Percentiles rank a stretch among this genome's conserved stretches.
phyloP scores from a whole-genome alignment of 1,284 basidiomycete genomes.

The Puccinia horiana region DNA sequence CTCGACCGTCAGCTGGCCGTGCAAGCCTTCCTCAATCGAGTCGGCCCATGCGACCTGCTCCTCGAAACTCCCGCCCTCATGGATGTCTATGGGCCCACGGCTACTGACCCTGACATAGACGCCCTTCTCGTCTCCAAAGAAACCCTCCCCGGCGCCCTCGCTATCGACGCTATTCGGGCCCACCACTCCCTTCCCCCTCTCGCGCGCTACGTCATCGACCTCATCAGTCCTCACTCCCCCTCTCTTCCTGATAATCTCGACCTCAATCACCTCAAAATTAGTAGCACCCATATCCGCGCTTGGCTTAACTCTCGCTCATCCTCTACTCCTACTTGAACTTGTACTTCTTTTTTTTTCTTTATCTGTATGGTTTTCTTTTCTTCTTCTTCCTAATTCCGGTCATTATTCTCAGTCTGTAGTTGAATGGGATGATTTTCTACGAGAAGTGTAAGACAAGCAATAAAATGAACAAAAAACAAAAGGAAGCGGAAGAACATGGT shows the following conservation, averaged over 20 bases:
- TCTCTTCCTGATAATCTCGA: not conserved
- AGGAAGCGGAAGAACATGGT: too few relatives aligned
- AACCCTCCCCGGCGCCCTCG: conserved; percentile 72
- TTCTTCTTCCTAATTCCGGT: too few relatives aligned
- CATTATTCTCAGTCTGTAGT: too few relatives aligned
- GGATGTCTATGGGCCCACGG: conserved; percentile 86
- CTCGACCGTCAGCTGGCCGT: conserved; percentile 67
- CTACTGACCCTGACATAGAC: conserved; percentile 77
- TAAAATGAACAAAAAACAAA: too few relatives aligned
- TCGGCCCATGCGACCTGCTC: conserved; percentile 17
- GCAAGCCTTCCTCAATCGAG: conserved; percentile 64
- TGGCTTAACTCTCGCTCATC: not conserved
- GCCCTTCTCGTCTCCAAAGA: conserved; percentile 83
- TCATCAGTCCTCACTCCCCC: not conserved
- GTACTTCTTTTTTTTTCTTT: too few relatives aligned
- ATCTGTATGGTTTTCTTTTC: too few relatives aligned
- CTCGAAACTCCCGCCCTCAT: conserved; percentile 45
- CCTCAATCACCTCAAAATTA: conserved; percentile 7
- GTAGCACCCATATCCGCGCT: conserved; percentile 33
- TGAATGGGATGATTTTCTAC: too few relatives aligned
- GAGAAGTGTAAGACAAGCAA: too few relatives aligned
- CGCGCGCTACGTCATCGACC: conserved; percentile 51
- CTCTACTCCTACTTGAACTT: too few relatives aligned
- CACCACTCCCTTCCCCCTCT: conserved; percentile 36
- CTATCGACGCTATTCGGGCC: conserved; percentile 64